phyloP scores from a whole-genome alignment of 805 yeast genomes.

The Zygosaccharomyces bailii region DNA sequence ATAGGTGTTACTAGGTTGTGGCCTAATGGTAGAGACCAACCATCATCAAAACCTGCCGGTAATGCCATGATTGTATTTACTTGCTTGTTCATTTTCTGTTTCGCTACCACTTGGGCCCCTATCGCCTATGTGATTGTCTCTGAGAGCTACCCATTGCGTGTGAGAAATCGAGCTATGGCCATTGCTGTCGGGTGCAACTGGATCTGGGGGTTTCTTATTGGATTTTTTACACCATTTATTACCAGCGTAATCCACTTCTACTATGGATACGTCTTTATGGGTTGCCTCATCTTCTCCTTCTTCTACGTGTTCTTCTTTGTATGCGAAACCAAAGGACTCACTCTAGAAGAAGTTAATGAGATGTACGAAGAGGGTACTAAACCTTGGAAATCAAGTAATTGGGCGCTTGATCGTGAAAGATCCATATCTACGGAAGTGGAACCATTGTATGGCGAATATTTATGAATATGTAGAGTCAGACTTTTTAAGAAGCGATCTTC shows the following conservation, averaged over 20 bases:
- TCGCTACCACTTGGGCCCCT: slow-evolving; percentile 78
- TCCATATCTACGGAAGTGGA: slow-evolving; percentile 8
- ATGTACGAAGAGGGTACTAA: slow-evolving; percentile 42
- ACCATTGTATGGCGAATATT: slow-evolving; percentile 16
- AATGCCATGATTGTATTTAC: slow-evolving; percentile 68
- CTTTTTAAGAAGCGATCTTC: background rate
- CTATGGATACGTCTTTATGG: slow-evolving; percentile 61
- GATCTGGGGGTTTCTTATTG: slow-evolving; percentile 63
- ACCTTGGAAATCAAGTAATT: slow-evolving; percentile 46
- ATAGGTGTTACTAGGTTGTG: slow-evolving; percentile 53
- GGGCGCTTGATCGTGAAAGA: slow-evolving; percentile 40
- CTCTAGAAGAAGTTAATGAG: slow-evolving; percentile 76
- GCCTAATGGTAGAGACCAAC: slow-evolving; percentile 41
- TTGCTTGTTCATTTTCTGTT: slow-evolving; percentile 66
- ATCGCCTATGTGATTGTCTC: slow-evolving; percentile 61
- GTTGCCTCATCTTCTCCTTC: slow-evolving; percentile 51
- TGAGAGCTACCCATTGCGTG: slow-evolving; percentile 70
- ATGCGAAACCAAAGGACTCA: slow-evolving; percentile 73
- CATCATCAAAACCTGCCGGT: slow-evolving; percentile 55
- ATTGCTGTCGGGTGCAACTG: slow-evolving; percentile 63
- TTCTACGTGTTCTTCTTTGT: slow-evolving; percentile 67
- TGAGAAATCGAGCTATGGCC: slow-evolving; percentile 54
- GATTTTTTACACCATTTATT: slow-evolving; percentile 71
- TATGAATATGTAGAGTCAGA: background rate
- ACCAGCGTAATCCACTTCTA: slow-evolving; percentile 60